phyloP scores from a whole-genome alignment of 345 rosid species.

The Arabidopsis suecica region DNA sequence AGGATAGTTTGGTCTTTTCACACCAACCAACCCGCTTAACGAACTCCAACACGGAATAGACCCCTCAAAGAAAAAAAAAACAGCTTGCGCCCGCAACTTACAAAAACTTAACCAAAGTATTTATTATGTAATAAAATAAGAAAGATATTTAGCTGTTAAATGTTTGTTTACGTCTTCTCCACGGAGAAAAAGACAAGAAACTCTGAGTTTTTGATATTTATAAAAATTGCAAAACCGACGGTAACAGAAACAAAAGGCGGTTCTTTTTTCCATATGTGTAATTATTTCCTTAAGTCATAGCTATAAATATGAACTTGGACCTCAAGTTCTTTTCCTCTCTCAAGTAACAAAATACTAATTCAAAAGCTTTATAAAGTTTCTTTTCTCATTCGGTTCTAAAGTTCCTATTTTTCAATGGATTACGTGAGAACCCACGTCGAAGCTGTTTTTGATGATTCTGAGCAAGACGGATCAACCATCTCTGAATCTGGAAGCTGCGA shows the following conservation, averaged over 20 bases:
- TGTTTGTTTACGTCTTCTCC: slow-evolving; percentile 39
- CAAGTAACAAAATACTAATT: neutral
- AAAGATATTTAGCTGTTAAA: neutral
- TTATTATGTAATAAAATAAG: neutral
- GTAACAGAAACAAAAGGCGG: slow-evolving; percentile 40
- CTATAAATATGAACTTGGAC: slow-evolving; percentile 27
- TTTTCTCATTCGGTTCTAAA: neutral
- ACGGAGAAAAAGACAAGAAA: slow-evolving; percentile 28
- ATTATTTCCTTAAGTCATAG: neutral
- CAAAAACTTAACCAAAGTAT: neutral
- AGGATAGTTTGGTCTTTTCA: slow-evolving; percentile 14
- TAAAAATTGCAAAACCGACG: slow-evolving; percentile 35
- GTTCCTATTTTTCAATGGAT: slow-evolving; percentile 31
- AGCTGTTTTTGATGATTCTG: slow-evolving; percentile 24
- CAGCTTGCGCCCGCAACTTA: slow-evolving; percentile 38
- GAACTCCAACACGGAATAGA: slow-evolving; percentile 40
- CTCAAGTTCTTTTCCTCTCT: slow-evolving; percentile 35
- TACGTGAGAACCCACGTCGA: slow-evolving; percentile 25
- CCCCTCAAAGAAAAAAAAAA: slow-evolving; percentile 17
- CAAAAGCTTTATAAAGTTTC: neutral
- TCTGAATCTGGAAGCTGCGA: slow-evolving; percentile 67
- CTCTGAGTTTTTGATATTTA: neutral
- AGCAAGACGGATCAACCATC: slow-evolving; percentile 48
- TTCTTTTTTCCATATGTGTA: slow-evolving; percentile 27
- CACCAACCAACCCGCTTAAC: slow-evolving; percentile 8